Percentiles rank a stretch among this genome's conserved stretches.
Conservation (phyloP, 768 basidiomycete species). For the Amanita inopinata region DNA sequence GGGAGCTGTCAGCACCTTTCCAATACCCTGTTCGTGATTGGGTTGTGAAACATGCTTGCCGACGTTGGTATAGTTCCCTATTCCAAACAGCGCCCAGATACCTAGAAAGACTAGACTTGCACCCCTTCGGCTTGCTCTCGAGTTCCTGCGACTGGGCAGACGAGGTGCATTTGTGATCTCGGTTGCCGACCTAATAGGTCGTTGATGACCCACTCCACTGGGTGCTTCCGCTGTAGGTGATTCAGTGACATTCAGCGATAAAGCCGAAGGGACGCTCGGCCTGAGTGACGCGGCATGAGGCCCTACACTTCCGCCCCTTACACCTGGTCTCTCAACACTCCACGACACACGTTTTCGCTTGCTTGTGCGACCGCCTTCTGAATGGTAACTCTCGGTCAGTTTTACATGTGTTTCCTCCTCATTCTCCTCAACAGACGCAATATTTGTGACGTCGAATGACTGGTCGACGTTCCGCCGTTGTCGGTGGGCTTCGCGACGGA, state of each 20-base stretch:
- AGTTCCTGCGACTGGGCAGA: constrained; percentile 27
- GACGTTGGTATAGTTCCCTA: constrained; percentile 36
- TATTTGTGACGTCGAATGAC: constrained; percentile 15
- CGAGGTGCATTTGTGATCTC: constrained; percentile 16
- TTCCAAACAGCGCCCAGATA: constrained; percentile 62
- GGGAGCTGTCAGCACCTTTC: constrained; percentile 7
- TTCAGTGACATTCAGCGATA: constrained; percentile 26
- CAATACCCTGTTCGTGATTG: background rate
- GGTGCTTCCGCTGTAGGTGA: constrained; percentile 8
- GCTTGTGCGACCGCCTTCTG: constrained; percentile 45
- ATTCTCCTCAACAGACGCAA: constrained; percentile 24
- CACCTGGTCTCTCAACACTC: constrained; percentile 46
- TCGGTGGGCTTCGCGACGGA: constrained; percentile 17
- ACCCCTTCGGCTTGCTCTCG: constrained; percentile 59
- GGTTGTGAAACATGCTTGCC: constrained; percentile 8
- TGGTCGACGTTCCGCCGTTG: constrained; percentile 20
- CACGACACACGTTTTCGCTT: constrained; percentile 53
- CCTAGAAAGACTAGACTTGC: constrained; percentile 79
- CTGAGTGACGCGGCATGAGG: constrained; percentile 14
- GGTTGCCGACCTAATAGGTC: constrained; percentile 32
- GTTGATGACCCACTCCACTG: constrained; percentile 23
- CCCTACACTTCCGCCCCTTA: constrained; percentile 38
- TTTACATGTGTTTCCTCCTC: constrained; percentile 45
- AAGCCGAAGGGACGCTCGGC: constrained; percentile 23
- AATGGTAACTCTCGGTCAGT: constrained; percentile 69